Percentiles rank a stretch among this genome's conserved stretches.
Evolutionary conservation across 1,139 yeast genomes (phyloP).

Genomic region (Pichia sp.): DNA sequence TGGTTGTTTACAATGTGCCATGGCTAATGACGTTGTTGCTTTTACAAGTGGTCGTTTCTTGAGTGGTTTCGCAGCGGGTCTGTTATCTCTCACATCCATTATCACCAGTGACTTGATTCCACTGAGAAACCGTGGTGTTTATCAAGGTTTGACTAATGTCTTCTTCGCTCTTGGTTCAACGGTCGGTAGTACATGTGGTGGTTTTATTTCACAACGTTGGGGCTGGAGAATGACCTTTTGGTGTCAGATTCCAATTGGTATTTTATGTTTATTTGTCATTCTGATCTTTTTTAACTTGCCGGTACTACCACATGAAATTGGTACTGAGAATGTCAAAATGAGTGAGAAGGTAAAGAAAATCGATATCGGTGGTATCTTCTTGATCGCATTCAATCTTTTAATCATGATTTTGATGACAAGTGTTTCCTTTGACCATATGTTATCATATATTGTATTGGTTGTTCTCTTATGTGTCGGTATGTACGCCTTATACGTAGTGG

Average conservation of each 20-base stretch:
- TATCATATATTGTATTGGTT: slow-evolving; percentile 11
- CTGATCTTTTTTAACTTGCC: slow-evolving; percentile 38
- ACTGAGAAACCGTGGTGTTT: slow-evolving; percentile 54
- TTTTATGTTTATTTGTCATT: slow-evolving; percentile 44
- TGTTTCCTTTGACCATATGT: slow-evolving; percentile 56
- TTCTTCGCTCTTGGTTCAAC: slow-evolving; percentile 71
- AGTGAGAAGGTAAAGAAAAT: slow-evolving; percentile 51
- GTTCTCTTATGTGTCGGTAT: slow-evolving; percentile 13
- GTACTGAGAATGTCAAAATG: slow-evolving; percentile 31
- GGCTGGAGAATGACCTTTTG: slow-evolving; percentile 80
- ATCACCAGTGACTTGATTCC: slow-evolving; percentile 59
- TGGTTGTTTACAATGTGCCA: slow-evolving; percentile 57
- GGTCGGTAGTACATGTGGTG: slow-evolving; percentile 70
- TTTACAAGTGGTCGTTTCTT: slow-evolving; percentile 63
- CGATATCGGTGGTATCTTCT: slow-evolving; percentile 70
- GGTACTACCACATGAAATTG: slow-evolving; percentile 28
- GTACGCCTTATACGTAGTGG: slow-evolving; percentile 31
- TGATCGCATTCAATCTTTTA: slow-evolving; percentile 52
- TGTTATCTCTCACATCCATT: slow-evolving; percentile 53
- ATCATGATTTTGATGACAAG: slow-evolving; percentile 50
- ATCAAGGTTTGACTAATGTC: slow-evolving; percentile 62
- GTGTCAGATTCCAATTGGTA: slow-evolving; percentile 64
- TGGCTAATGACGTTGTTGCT: slow-evolving; percentile 36
- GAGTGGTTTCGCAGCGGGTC: slow-evolving; percentile 66
- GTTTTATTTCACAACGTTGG: slow-evolving; percentile 59